Base-by-base conservation (phyloP, 1,284 basidiomycete species). In the Heterobasidion annosum region DNA sequence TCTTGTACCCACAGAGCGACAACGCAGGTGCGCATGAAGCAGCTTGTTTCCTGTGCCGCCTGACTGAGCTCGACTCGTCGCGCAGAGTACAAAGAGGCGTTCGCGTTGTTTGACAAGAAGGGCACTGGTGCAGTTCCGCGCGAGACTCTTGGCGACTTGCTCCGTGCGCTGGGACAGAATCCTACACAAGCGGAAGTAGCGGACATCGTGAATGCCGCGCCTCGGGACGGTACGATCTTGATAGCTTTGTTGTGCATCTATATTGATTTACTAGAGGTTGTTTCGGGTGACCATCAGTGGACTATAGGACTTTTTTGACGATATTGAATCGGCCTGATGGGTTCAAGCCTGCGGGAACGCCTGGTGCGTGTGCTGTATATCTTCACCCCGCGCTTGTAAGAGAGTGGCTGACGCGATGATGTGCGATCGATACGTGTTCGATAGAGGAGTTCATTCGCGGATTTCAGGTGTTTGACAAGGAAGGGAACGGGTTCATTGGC, bases 401-500 rank as follows among this genome's bases (percentile, higher is more conserved):
- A 25, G 12, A 7, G 37, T 33, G 25, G 46, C 32, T 49, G 9
- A 40, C 48, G 34, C 18, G 32, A 15, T 34, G 34, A 46, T 12
- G 2, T 42, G 43, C 34, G 18, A 19, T 25, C 15, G 3, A 15
- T 8, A 3, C 33, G 8, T 34, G 32, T n/a, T 35, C 43, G 15
- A 12, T 69, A 95, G 96, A 98, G 78, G 96, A 99, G 68, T 99
- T 98, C 74, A 93, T 98, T 65, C 93, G 96, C 54, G 97, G 95
- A 8, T 99, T 99, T 82, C 95, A 98, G 67, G 96, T 99, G 16
- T 99, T 99, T 62, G 96, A 98, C 73, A 98, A 98, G 74, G 94
- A 97, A 59, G 93, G 93, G 46, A 97, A 97, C 64, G 96, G 96
- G 0, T 93, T 89, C 73, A 98, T 98, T 65, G 93, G 93, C 53